Evolutionary conservation across 2,329 filamentous ascomycete species (phyloP), one percentile per base, ranked within the genome.

Genomic region (Aspergillus niger): DNA sequence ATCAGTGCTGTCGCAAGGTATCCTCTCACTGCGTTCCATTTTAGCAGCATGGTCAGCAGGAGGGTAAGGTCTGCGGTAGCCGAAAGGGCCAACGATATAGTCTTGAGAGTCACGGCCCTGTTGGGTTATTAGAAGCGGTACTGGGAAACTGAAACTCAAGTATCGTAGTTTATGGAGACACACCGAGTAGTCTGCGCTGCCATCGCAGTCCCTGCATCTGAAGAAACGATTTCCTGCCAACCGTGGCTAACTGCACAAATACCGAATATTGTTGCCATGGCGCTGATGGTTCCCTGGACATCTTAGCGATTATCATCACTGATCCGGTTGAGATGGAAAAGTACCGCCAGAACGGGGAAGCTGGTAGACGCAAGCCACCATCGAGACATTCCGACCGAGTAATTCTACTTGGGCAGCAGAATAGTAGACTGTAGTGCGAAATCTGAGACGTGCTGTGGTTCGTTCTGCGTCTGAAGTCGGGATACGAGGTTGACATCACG

Each of bases 311-410:
- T 17, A 28, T 15, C 6, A 5, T 20, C 26, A 2, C 11, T 17
- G 8, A 15, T 22, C 17, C 5, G 15, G 5, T 36, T 5, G n/a
- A 24, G 7, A 47, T 2, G 17, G 10, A 15, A 8, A 57, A 26
- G 20, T 47, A 57, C 55, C 43, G 43, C 44, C 41, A 50, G 11
- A 8, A 24, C 30, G 10, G 55, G 43, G 24, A 55, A 63, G 41
- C 60, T 55, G 20, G 50, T 54, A 32, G 55, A 36, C 32, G 44
- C 39, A n/a, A 50, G 38, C 38, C 39, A 53, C 49, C 49, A 59
- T 3, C 47, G 26, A 50, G 26, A 50, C 47, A 50, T 50, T 30
- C 8, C 17, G 47, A 32, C 10, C 32, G 32, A 32, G 32, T 15
- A 15, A 2, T 13, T 36, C 11, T 13, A 32, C 5, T 11, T 5